Percentiles rank a stretch among this genome's conserved stretches.
Conservation (phyloP, 345 rosid genomes). For the Crucihimalaya himalaica region DNA sequence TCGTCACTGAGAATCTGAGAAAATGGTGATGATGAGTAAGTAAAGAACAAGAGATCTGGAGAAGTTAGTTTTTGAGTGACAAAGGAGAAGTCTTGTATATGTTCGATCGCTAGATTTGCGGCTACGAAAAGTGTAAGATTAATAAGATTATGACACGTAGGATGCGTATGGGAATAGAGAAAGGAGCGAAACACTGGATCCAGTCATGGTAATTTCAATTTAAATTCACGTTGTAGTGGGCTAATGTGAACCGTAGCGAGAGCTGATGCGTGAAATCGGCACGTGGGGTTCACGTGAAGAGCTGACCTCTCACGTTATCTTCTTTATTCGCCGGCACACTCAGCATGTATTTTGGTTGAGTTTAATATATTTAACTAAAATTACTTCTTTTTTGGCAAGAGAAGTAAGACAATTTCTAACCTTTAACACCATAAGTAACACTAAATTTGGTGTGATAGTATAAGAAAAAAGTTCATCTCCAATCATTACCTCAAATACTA, state of each 20-base stretch:
- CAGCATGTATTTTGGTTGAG: too few species aligned
- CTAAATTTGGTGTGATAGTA: too few species aligned
- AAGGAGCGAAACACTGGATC: constrained; percentile 27
- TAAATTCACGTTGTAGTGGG: not conserved
- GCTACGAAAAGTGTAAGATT: constrained; percentile 38
- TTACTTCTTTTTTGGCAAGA: too few species aligned
- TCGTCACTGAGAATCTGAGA: not conserved
- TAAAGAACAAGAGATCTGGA: constrained; percentile 21
- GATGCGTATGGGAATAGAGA: not conserved
- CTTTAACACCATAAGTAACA: too few species aligned
- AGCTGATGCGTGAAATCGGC: constrained; percentile 29
- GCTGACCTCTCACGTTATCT: constrained; percentile 25
- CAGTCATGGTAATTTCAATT: not conserved
- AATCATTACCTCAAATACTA: too few species aligned
- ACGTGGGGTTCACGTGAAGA: constrained; percentile 33
- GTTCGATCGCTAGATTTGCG: constrained; percentile 34
- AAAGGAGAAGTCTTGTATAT: not conserved
- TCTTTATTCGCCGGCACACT: not conserved
- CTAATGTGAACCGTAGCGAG: constrained; percentile 19
- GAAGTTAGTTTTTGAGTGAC: constrained; percentile 17
- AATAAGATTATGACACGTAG: constrained; percentile 19
- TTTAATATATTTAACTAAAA: too few species aligned
- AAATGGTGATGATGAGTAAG: not conserved
- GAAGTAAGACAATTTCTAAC: too few species aligned
- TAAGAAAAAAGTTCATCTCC: too few species aligned